phyloP scores from a whole-genome alignment of 306 rosid genomes.

The Ceratonia siliqua region DNA sequence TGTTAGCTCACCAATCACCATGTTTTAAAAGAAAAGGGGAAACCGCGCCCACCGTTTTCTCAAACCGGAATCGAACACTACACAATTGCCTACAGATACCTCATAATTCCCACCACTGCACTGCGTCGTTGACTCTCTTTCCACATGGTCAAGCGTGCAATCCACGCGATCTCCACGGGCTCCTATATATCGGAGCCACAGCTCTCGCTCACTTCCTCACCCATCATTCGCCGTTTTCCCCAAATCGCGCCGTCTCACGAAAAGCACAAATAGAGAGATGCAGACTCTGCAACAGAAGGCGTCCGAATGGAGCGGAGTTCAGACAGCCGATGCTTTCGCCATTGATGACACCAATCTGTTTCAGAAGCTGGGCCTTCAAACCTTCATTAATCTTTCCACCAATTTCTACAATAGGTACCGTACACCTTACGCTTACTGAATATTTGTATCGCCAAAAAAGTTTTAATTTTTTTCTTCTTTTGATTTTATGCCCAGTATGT shows the following conservation, averaged over 20 bases:
- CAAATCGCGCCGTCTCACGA: not conserved
- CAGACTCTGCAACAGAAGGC: slow-evolving; percentile 78
- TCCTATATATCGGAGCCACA: not conserved
- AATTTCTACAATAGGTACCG: slow-evolving; percentile 76
- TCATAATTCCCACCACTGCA: not conserved
- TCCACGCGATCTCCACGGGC: slow-evolving; percentile 33
- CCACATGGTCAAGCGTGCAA: not conserved
- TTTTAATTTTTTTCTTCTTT: not conserved
- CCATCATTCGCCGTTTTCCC: not conserved
- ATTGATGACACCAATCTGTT: slow-evolving; percentile 70
- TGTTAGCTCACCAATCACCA: not conserved
- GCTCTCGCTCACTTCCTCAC: not conserved
- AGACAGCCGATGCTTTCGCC: slow-evolving; percentile 60
- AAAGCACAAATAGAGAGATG: slow-evolving; percentile 35
- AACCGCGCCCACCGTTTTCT: not conserved
- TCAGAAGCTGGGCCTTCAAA: slow-evolving; percentile 67
- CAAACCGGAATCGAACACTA: not conserved
- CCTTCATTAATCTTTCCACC: slow-evolving; percentile 76
- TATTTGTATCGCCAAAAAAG: not conserved
- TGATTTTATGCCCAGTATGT: not conserved
- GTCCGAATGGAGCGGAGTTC: slow-evolving; percentile 79
- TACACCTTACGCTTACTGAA: not conserved
- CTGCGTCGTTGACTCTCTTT: not conserved
- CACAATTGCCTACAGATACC: not conserved
- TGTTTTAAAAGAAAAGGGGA: not conserved